These are phyloP conservation scores for Ophiostoma ips DNA, from an alignment of 2,329 filamentous ascomycete species.

Conservation along the genomic window DNA sequence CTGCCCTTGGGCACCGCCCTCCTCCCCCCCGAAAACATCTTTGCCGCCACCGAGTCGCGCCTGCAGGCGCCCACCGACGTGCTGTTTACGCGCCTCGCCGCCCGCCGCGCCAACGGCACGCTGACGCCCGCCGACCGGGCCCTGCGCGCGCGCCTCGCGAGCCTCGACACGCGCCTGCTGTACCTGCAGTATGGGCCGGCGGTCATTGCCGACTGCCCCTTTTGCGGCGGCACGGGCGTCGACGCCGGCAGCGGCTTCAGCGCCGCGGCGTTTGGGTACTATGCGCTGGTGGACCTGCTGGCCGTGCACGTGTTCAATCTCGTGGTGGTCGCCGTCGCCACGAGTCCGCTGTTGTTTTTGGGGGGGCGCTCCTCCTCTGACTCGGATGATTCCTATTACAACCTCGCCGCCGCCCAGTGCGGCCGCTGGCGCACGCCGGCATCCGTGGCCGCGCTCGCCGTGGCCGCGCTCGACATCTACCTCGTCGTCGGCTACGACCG, in stretches of 20 bases:
- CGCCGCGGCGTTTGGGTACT: slow-evolving; percentile 36
- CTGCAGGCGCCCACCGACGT: slow-evolving; percentile 76
- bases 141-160: slow-evolving; percentile 55
- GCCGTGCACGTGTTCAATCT: slow-evolving; percentile 73
- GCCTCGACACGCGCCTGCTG: slow-evolving; percentile 57
- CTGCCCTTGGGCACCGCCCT: slow-evolving; percentile 45
- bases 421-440: slow-evolving; percentile 52
- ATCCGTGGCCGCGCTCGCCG: slow-evolving; percentile 44
- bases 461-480: slow-evolving; percentile 54
- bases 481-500: slow-evolving; percentile 51
- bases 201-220: slow-evolving; percentile 61
- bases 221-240: slow-evolving; percentile 40
- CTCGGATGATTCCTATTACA: slow-evolving; percentile 3
- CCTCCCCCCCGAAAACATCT: slow-evolving; percentile 64
- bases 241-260: slow-evolving; percentile 40
- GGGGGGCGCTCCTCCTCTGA: slow-evolving; percentile 32
- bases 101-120: slow-evolving; percentile 30
- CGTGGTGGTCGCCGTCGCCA: slow-evolving; percentile 55
- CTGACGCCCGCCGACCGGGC: slow-evolving; percentile 48
- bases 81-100: slow-evolving; percentile 61
- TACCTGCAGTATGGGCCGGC: slow-evolving; percentile 75
- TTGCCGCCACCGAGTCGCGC: slow-evolving; percentile 61
- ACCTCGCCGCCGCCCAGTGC: slow-evolving; percentile 2
- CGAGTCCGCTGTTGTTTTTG: slow-evolving; percentile 47
- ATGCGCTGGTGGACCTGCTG: slow-evolving; percentile 60